Evolutionary conservation across 768 basidiomycete genomes (phyloP).

Genomic region (Leccinum variicolor): DNA sequence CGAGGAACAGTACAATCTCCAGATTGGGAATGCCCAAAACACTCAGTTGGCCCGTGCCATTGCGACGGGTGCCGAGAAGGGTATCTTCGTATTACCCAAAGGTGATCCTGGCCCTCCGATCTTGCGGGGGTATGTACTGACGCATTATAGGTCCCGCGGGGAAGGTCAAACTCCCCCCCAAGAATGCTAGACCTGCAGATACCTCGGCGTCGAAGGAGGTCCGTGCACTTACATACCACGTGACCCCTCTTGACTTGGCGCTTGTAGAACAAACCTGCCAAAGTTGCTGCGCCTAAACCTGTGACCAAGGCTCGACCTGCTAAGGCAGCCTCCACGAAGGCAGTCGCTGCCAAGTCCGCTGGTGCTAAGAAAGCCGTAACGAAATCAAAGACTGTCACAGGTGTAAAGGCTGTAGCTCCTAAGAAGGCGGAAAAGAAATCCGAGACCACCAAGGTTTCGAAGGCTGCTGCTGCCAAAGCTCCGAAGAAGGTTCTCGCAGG

Average conservation of each 20-base stretch:
- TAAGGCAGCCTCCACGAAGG: conserved; percentile 28
- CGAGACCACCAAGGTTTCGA: conserved; percentile 35
- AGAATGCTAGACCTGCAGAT: conserved; percentile 46
- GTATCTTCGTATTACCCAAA: conserved; percentile 84
- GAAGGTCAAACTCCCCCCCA: conserved; percentile 69
- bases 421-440: conserved; percentile 38
- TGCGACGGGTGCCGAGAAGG: conserved; percentile 75
- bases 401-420: conserved; percentile 34
- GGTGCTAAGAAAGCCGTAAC: conserved; percentile 25
- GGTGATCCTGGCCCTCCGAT: conserved; percentile 41
- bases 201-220: conserved; percentile 58
- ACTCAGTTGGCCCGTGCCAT: conserved; percentile 81
- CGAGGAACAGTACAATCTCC: conserved; percentile 77
- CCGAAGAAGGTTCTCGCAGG: conserved; percentile 33
- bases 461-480: conserved; percentile 20
- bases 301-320: conserved; percentile 21
- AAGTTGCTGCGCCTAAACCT: conserved; percentile 27
- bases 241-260: conserved; percentile 15
- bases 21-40: conserved; percentile 74
- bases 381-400: conserved; percentile 36
- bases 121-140: conserved; percentile 2
- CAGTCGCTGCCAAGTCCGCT: conserved; percentile 22
- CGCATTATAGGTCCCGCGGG: conserved; percentile 40
- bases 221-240: conserved; percentile 28
- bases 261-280: conserved; percentile 31